phyloP scores from a whole-genome alignment of 2,329 filamentous ascomycete species.

The Fusarium sp. region DNA sequence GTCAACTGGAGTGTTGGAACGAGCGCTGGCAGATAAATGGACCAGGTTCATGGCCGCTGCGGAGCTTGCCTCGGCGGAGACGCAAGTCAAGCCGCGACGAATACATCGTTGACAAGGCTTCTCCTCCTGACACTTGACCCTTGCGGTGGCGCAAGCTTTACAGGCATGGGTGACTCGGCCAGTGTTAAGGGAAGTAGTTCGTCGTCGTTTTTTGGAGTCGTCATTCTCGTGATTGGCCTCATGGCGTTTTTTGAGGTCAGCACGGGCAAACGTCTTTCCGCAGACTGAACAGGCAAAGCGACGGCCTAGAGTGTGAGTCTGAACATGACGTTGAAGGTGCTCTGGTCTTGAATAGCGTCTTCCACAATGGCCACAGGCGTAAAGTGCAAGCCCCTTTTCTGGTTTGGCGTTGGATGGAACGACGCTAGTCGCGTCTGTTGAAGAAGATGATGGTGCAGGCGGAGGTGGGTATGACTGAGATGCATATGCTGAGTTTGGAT shows the following conservation, averaged over 20 bases:
- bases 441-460: slow-evolving; percentile 11
- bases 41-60: slow-evolving; percentile 57
- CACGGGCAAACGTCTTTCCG: slow-evolving; percentile 64
- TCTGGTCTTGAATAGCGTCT: slow-evolving; percentile 64
- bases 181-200: slow-evolving; percentile 57
- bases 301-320: slow-evolving; percentile 62
- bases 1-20: slow-evolving; percentile 40
- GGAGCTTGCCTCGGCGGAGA: slow-evolving; percentile 51
- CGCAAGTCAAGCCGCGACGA: slow-evolving; percentile 59
- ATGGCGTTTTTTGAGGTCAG: slow-evolving; percentile 65
- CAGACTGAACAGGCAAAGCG: slow-evolving; percentile 63
- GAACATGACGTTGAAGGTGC: slow-evolving; percentile 64
- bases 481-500: slow-evolving; percentile 21
- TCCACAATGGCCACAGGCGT: slow-evolving; percentile 64
- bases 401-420: slow-evolving; percentile 17
- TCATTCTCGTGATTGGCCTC: slow-evolving; percentile 63
- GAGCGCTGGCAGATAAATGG: slow-evolving; percentile 55
- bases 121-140: slow-evolving; percentile 66
- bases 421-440: background rate
- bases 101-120: slow-evolving; percentile 66
- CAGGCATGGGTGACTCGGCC: slow-evolving; percentile 66
- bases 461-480: slow-evolving; percentile 33
- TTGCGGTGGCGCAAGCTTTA: slow-evolving; percentile 61
- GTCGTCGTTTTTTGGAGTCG: slow-evolving; percentile 59
- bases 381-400: slow-evolving; percentile 51